These are phyloP conservation scores for Apophysomyces trapeziformis DNA, from an alignment of 371 early-diverging fungal species.

Conservation along the genomic window DNA sequence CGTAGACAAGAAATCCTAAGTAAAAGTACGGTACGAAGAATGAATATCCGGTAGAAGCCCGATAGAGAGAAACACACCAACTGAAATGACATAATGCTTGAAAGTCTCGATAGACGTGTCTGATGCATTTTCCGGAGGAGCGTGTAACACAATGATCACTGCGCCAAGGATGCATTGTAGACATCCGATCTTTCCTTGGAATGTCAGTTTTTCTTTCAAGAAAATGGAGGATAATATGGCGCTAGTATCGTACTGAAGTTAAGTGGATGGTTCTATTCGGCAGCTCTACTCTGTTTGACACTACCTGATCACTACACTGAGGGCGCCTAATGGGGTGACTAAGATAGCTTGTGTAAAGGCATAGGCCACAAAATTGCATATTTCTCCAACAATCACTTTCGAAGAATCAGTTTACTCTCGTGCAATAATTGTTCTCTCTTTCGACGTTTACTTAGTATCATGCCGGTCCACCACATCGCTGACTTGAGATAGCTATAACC, in stretches of 20 bases:
- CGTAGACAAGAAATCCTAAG: constrained; percentile 82
- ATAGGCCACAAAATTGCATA: constrained; percentile 91
- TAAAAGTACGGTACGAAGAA: not conserved
- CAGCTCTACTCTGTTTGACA: not conserved
- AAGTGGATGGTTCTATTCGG: constrained; percentile 1
- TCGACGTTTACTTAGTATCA: constrained; percentile 67
- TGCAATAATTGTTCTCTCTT: not conserved
- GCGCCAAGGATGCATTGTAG: constrained; percentile 92
- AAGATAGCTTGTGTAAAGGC: constrained; percentile 90
- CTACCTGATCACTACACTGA: constrained; percentile 71
- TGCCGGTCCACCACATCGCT: constrained; percentile 95
- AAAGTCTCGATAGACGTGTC: constrained; percentile 85
- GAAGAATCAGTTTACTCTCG: not conserved
- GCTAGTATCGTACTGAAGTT: constrained; percentile 76
- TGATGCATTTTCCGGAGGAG: constrained; percentile 82
- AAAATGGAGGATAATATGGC: constrained; percentile 91
- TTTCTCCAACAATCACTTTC: constrained; percentile 14
- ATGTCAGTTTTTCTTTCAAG: constrained; percentile 83
- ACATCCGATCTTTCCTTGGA: constrained; percentile 90
- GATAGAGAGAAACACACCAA: constrained; percentile 47
- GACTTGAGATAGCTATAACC: constrained; percentile 83
- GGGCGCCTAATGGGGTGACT: constrained; percentile 93
- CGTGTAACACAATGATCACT: constrained; percentile 87
- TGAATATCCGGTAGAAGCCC: not conserved
- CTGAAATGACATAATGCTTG: constrained; percentile 72